Conservation (phyloP, 1,284 basidiomycete species). For the Melampsora larici-populina region DNA sequence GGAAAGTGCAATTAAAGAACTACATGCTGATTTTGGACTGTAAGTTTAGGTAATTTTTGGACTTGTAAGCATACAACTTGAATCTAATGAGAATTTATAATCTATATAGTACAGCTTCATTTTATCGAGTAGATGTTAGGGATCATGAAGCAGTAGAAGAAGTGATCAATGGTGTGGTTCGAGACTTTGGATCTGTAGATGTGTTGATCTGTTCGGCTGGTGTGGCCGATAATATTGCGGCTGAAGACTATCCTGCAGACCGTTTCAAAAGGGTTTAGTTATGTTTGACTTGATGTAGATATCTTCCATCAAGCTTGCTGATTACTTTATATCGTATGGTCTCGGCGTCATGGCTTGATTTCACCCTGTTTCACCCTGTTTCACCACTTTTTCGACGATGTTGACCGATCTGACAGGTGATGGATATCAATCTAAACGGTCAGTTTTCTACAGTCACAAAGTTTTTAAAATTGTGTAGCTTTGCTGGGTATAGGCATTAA, state of each 20-base stretch:
- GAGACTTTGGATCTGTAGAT: constrained; percentile 35
- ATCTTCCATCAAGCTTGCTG: not conserved
- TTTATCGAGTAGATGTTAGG: constrained; percentile 39
- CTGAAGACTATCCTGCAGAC: constrained; percentile 43
- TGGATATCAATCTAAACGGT: constrained; percentile 42
- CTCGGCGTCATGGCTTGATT: not conserved
- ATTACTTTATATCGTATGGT: not conserved
- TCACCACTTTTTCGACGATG: not conserved
- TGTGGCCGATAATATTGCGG: constrained; percentile 43
- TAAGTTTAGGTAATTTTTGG: not conserved
- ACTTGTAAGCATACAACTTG: too few species aligned
- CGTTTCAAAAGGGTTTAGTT: constrained; percentile 42
- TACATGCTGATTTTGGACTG: constrained; percentile 30
- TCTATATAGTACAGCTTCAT: constrained; percentile 37
- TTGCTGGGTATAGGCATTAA: not conserved
- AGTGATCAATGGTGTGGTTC: constrained; percentile 39
- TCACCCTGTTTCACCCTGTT: not conserved
- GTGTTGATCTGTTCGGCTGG: constrained; percentile 44
- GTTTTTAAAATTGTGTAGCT: not conserved
- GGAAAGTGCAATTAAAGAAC: constrained; percentile 34
- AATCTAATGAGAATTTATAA: not conserved
- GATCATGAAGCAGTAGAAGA: constrained; percentile 40
- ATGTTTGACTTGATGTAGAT: not conserved
- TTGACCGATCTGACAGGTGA: not conserved
- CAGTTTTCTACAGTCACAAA: not conserved